Evolutionary conservation across 106 monocot species (phyloP).

Genomic region (Dioscorea zingiberensis): DNA sequence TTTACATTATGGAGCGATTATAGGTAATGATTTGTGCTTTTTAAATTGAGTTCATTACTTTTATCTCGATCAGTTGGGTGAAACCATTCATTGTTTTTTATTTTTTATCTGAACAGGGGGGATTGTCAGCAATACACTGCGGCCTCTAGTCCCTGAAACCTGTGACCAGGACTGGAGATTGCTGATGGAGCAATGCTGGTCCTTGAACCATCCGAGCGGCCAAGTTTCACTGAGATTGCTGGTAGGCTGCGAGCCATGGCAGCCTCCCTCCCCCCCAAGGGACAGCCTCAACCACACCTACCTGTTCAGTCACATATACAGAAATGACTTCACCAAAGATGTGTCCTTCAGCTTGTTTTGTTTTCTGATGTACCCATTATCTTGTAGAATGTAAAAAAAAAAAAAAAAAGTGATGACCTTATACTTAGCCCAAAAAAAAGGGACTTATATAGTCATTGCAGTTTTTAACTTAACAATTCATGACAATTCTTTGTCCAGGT

Average conservation of each 20-base stretch:
- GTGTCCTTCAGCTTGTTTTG: no score
- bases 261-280: constrained; percentile 39
- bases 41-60: background rate
- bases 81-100: background rate
- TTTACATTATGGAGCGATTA: constrained; percentile 86
- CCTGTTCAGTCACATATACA: constrained; percentile 5
- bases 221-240: constrained; percentile 75
- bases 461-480: no score
- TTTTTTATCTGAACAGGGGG: constrained; percentile 41
- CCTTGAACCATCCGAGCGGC: constrained; percentile 68
- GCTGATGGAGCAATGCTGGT: constrained; percentile 91
- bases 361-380: no score
- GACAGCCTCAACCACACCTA: constrained; percentile 10
- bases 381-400: no score
- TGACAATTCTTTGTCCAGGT: no score
- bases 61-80: background rate
- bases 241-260: constrained; percentile 60
- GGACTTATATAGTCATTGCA: no score
- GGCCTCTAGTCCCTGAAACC: constrained; percentile 64
- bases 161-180: constrained; percentile 78
- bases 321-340: background rate
- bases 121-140: constrained; percentile 80
- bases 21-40: constrained; percentile 36
- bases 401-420: no score
- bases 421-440: no score